Conservation (phyloP, 2,329 filamentous ascomycete genomes). For the Annulohypoxylon truncatum region DNA sequence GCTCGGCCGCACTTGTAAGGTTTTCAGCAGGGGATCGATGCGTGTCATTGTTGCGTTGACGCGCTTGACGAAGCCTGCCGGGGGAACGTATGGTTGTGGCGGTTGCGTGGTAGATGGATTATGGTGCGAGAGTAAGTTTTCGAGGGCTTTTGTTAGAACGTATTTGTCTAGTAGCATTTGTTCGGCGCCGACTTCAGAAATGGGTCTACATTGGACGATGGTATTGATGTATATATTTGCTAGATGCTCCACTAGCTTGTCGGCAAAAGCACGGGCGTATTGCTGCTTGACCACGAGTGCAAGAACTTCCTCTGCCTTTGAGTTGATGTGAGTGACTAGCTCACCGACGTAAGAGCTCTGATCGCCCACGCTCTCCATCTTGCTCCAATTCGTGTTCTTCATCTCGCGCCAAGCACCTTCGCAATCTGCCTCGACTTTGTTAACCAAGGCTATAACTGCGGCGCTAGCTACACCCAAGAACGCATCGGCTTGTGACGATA, state of each 20-base stretch:
- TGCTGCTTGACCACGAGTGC: constrained; percentile 86
- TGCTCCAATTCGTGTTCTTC: constrained; percentile 95
- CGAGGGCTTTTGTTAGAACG: constrained; percentile 82
- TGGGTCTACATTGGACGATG: constrained; percentile 88
- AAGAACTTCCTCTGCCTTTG: constrained; percentile 79
- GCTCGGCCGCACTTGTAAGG: constrained; percentile 89
- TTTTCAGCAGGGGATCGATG: constrained; percentile 93
- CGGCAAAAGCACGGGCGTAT: constrained; percentile 93
- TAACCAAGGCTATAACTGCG: constrained; percentile 84
- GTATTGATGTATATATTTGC: constrained; percentile 82
- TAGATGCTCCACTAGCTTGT: constrained; percentile 92
- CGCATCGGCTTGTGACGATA: constrained; percentile 92
- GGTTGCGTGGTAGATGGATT: constrained; percentile 52
- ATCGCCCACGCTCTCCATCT: constrained; percentile 91
- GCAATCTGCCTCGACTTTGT: constrained; percentile 82
- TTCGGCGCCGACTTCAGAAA: constrained; percentile 94
- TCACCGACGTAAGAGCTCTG: constrained; percentile 93
- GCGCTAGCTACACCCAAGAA: constrained; percentile 96
- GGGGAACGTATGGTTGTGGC: constrained; percentile 53
- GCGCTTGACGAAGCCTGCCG: constrained; percentile 81
- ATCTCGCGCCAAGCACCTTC: constrained; percentile 96
- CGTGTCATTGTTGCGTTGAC: constrained; percentile 86
- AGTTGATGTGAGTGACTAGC: constrained; percentile 78
- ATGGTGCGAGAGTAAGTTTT: constrained; percentile 75
- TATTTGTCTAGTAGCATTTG: constrained; percentile 98